These are phyloP conservation scores for Kalmusia sp. DNA, from an alignment of 2,329 filamentous ascomycete species.

Conservation along the genomic window DNA sequence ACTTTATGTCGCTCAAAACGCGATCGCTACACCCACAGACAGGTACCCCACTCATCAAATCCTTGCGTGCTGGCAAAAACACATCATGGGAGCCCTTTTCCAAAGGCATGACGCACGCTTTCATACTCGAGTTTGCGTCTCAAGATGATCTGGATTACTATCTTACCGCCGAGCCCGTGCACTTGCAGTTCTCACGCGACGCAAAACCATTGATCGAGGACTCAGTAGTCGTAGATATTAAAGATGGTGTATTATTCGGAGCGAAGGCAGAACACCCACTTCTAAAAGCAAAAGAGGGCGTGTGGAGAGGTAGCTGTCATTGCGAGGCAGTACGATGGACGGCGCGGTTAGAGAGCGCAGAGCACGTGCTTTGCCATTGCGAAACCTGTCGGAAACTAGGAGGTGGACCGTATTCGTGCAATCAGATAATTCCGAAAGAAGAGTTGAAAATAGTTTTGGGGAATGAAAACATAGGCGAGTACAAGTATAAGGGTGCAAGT, in stretches of 20 bases:
- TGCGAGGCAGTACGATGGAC: constrained; percentile 35
- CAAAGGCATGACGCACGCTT: constrained; percentile 46
- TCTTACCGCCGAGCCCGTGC: constrained; percentile 38
- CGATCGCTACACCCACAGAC: constrained; percentile 33
- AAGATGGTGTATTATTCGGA: constrained; percentile 42
- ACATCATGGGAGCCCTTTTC: constrained; percentile 39
- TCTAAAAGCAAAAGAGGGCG: constrained; percentile 6
- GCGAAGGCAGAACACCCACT: constrained; percentile 27
- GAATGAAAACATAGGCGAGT: constrained; percentile 30
- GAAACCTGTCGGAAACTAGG: constrained; percentile 45
- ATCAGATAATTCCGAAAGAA: constrained; percentile 42
- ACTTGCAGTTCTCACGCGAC: constrained; percentile 34
- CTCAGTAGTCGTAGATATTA: constrained; percentile 41
- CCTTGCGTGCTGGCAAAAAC: constrained; percentile 43
- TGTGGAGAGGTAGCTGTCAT: constrained; percentile 39
- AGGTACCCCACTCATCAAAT: constrained; percentile 39
- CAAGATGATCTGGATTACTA: constrained; percentile 46
- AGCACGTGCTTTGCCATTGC: constrained; percentile 48
- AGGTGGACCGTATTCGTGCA: constrained; percentile 45
- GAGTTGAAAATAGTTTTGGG: constrained; percentile 35
- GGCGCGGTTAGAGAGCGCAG: constrained; percentile 31
- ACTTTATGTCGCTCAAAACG: constrained; percentile 35
- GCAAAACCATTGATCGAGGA: constrained; percentile 42
- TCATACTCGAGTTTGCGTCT: constrained; percentile 42
- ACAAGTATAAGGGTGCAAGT: constrained; percentile 41